A percentile compares a stretch with the other conserved stretches of the same genome.
Conservation (phyloP, 805 yeast genomes). For the Starmera amethionina region DNA sequence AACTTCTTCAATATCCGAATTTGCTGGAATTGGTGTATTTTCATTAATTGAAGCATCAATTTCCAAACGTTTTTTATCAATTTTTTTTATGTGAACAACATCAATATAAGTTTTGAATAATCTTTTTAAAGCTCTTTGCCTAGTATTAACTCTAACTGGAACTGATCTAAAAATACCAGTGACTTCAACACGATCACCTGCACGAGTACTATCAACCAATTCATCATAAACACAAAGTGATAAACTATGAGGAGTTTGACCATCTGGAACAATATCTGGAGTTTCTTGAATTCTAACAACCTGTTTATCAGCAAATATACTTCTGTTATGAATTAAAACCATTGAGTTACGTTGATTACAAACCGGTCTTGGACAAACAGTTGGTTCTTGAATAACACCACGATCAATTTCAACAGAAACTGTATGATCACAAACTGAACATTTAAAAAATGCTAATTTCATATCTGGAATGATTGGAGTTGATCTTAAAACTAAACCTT, state of each 20-base stretch:
- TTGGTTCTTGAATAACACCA: constrained; percentile 90
- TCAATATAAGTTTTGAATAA: constrained; percentile 90
- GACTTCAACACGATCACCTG: constrained; percentile 94
- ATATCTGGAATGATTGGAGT: constrained; percentile 94
- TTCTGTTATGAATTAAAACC: constrained; percentile 86
- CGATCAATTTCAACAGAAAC: constrained; percentile 87
- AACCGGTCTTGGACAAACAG: constrained; percentile 80
- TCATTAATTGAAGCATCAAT: constrained; percentile 61
- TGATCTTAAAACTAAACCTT: constrained; percentile 82
- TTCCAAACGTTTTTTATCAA: constrained; percentile 73
- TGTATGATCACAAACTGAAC: constrained; percentile 91
- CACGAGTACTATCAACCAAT: constrained; percentile 85
- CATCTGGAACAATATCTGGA: constrained; percentile 94
- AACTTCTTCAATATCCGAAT: constrained; percentile 67
- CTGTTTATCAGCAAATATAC: constrained; percentile 91
- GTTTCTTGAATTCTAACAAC: constrained; percentile 91
- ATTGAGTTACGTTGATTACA: constrained; percentile 81
- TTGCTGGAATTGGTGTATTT: constrained; percentile 38
- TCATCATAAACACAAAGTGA: constrained; percentile 93
- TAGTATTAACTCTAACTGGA: constrained; percentile 81
- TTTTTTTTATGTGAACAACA: constrained; percentile 85
- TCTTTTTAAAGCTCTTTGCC: constrained; percentile 73
- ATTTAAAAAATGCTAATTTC: constrained; percentile 94
- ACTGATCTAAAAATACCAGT: constrained; percentile 91
- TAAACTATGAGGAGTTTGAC: constrained; percentile 96